These are phyloP conservation scores for Sextonia rubra DNA, from an alignment of 164 flowering plant genomes.

Conservation along the genomic window DNA sequence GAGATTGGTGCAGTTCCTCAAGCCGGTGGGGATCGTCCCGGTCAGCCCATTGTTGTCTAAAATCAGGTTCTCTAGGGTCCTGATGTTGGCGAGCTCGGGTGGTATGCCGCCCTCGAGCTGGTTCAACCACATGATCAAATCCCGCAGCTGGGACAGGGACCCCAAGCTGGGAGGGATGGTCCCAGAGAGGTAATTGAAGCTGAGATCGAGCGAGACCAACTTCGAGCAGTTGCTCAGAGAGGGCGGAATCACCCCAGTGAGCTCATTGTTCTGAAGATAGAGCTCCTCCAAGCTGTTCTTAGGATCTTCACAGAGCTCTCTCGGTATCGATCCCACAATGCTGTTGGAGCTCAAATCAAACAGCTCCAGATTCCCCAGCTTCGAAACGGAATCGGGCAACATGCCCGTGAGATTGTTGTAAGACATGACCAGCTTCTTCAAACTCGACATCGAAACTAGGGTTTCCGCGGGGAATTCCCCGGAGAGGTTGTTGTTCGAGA, in stretches of 20 bases:
- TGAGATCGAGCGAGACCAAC: constrained; percentile 76
- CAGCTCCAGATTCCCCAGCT: constrained; percentile 46
- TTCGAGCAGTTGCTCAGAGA: constrained; percentile 66
- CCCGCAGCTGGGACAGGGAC: constrained; percentile 54
- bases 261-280: constrained; percentile 65
- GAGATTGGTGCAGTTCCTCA: constrained; percentile 70
- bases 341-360: constrained; percentile 83
- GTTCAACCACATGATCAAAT: constrained; percentile 81
- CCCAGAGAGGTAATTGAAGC: constrained; percentile 79
- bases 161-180: constrained; percentile 74
- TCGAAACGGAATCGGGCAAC: constrained; percentile 48
- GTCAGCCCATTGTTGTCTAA: constrained; percentile 76
- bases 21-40: constrained; percentile 65
- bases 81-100: constrained; percentile 43
- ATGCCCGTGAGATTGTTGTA: constrained; percentile 51
- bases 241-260: constrained; percentile 61
- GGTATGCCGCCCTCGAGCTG: constrained; percentile 78
- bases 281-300: constrained; percentile 47
- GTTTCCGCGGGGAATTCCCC: constrained; percentile 59
- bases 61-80: constrained; percentile 62
- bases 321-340: constrained; percentile 56
- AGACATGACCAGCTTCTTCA: constrained; percentile 50
- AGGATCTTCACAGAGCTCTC: constrained; percentile 41
- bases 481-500: constrained; percentile 55
- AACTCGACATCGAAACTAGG: constrained; percentile 38